Base-by-base conservation (phyloP, 371 early-diverging fungal genomes). In the Neoconidiobolus thromboides region DNA sequence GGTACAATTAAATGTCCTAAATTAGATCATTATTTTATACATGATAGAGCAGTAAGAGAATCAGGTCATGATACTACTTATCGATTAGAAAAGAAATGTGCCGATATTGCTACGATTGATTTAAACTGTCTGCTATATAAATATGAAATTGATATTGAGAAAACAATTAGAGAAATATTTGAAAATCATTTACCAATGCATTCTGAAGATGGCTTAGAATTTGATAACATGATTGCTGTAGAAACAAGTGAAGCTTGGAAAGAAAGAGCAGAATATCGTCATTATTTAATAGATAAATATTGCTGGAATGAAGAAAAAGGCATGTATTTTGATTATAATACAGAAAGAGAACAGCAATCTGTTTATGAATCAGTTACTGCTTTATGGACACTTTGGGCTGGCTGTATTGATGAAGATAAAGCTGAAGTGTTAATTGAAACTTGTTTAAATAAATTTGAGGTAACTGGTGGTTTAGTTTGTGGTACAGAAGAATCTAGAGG, bases 61-160 rank as follows among this genome's bases (percentile, higher is more conserved):
- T 90, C 91, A 9, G 97, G 96, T 5, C 96, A 96, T 70, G 96
- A 96, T 68, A 95, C 96, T 0, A 89, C 95, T 10, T 95, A 96
- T 67, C 79, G 96, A 1, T 82, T 90, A 48, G 97, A 97, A 64
- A 83, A 83, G 48, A 73, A 82, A 37, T 93, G 93, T 68, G 97
- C 95, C 0, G 76, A 88, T 61, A 71, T 96, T 62, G 89, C 87
- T 2, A 93, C 96, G 0, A 78, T 95, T 51, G 97, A 96, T 64
- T 70, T 96, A 58, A 93, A 93, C 70, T 68, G 82, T 38, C 72
- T 96, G 38, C 69, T 95, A 61, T 94, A 87, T 83, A 93, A 92
- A 71, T 96, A 95, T 67, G 94, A 94, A 68, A 73, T 78, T 10
- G 97, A 96, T 67, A 76, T 96, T 60, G 90, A 83, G 3, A 79